Evolutionary conservation across 805 yeast genomes (phyloP), one percentile per base, ranked within the genome.

Genomic region (Kuraishia cidri): DNA sequence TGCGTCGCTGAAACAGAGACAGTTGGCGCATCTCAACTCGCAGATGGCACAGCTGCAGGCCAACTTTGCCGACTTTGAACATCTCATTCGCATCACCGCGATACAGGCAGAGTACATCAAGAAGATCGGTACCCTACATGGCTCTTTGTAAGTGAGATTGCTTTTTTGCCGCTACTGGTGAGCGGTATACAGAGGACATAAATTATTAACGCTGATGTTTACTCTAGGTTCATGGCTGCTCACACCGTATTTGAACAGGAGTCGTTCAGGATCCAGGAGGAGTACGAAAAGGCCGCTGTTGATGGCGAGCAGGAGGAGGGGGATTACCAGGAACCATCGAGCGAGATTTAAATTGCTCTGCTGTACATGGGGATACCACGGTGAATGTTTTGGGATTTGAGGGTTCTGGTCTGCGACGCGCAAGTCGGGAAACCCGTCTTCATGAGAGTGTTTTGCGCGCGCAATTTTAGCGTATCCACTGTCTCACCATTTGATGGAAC

Each of bases 111-210:
- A 58, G 37, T 40, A 56, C 4, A 57, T 65, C 14, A 61, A 64
- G 41, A 51, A 51, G 26, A 43, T 66, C 30, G 72, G 67, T 6
- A 48, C 59, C 26, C 54, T 60, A 41, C 71, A 66, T 37, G 69
- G 66, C 11, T 48, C 61, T 7, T 47, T 66, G 45, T 41, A 33
- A 37, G 43, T 39, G 29, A n/a, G 22, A 8, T n/a, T 7, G 25
- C 30, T 11, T 26, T 24, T 8, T 24, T 10, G 22, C 5, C 23
- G 23, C 23, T 20, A 10, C 23, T 7, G 5, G 20, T 11, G 8
- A 13, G 18, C 18, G 17, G 16, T 6, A 10, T 10, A n/a, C 17
- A 10, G 10, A 9, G 18, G 11, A 11, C 16, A 6, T 26, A 13
- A 10, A 26, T 12, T 17, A 5, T 7, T 14, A 15, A 11, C 7